Evolutionary conservation across 2,329 filamentous ascomycete genomes (phyloP).

Genomic region (Dactylellina drechsleri): DNA sequence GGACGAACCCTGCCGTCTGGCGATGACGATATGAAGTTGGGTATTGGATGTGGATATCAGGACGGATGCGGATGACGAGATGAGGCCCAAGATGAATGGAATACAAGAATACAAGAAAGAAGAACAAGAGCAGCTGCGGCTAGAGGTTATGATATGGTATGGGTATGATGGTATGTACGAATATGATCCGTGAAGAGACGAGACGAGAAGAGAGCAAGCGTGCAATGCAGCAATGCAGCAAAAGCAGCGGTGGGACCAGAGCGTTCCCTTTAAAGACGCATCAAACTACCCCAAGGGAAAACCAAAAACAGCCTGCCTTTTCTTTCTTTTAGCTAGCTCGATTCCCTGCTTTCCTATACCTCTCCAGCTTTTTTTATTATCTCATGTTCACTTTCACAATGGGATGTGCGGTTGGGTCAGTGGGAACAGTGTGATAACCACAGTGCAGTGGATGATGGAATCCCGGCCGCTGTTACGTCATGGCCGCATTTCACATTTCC

Average conservation of each 20-base stretch:
- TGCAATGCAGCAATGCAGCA: no score
- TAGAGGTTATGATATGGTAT: slow-evolving; percentile 3
- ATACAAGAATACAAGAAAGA: neutral
- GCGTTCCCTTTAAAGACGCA: slow-evolving; percentile 45
- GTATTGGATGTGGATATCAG: neutral
- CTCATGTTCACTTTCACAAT: no score
- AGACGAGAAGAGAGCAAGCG: neutral
- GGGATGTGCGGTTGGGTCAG: no score
- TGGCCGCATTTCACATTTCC: slow-evolving; percentile 3
- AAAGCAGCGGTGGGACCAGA: slow-evolving; percentile 1
- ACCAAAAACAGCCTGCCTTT: slow-evolving; percentile 10
- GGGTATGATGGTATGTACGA: neutral
- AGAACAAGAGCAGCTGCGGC: neutral
- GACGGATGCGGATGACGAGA: slow-evolving; percentile 7
- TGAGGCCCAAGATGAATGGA: neutral
- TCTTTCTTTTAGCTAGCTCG: slow-evolving; percentile 5
- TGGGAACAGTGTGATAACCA: no score
- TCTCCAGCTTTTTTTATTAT: neutral
- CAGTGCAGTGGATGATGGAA: no score
- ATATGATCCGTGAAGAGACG: slow-evolving; percentile 25
- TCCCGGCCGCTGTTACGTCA: slow-evolving; percentile 10
- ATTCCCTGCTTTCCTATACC: neutral
- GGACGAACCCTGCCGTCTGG: no score
- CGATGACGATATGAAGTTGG: no score
- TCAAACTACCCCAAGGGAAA: slow-evolving; percentile 31